Evolutionary conservation across 106 monocot genomes (phyloP).

Genomic region (Apostasia ramifera): DNA sequence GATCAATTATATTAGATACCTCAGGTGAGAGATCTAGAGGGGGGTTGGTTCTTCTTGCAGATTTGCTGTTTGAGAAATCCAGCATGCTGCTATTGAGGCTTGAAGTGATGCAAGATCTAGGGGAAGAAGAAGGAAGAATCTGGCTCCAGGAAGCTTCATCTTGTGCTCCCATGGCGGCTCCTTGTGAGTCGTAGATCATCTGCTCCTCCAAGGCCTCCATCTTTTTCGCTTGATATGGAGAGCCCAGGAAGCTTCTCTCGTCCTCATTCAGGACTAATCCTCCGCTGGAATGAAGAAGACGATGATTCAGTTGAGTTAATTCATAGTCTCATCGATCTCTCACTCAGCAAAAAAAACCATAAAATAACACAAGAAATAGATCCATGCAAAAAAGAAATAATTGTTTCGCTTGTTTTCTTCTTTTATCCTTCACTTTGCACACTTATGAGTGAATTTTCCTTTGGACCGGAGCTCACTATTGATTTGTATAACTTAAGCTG

Average conservation of each 20-base stretch:
- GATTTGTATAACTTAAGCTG: no score
- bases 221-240: slow-evolving; percentile 34
- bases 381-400: not conserved
- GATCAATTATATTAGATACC: slow-evolving; percentile 16
- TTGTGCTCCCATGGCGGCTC: slow-evolving; percentile 7
- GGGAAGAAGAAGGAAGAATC: slow-evolving; percentile 46
- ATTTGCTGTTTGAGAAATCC: slow-evolving; percentile 53
- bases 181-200: slow-evolving; percentile 13
- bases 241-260: slow-evolving; percentile 20
- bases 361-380: not conserved
- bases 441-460: no score
- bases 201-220: slow-evolving; percentile 51
- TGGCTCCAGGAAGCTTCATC: slow-evolving; percentile 41
- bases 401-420: not conserved
- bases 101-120: slow-evolving; percentile 49
- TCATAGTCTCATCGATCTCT: not conserved
- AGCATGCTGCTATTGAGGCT: slow-evolving; percentile 56
- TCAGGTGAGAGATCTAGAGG: slow-evolving; percentile 56
- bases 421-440: not conserved
- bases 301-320: not conserved
- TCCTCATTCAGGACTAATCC: slow-evolving; percentile 43
- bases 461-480: no score
- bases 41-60: slow-evolving; percentile 28
- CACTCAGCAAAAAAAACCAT: not conserved
- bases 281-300: slow-evolving; percentile 20